A percentile compares a stretch with the other conserved stretches of the same genome.
Evolutionary conservation across 306 rosid species (phyloP).

Genomic region (Lathyrus aphaca): DNA sequence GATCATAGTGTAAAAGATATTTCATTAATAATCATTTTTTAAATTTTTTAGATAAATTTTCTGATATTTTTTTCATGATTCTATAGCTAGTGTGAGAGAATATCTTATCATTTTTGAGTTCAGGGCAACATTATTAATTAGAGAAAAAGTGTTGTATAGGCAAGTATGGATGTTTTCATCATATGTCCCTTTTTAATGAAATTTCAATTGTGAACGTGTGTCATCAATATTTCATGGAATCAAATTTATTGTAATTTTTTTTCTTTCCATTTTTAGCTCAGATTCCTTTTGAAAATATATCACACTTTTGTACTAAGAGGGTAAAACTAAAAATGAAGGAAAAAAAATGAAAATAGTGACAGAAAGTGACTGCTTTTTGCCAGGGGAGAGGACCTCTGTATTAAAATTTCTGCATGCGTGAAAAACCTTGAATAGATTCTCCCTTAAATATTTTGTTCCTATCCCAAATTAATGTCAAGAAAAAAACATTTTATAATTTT

Average conservation of each 20-base stretch:
- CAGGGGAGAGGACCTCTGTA: constrained; percentile 19
- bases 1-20: too few relatives aligned
- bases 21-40: too few relatives aligned
- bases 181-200: neutral
- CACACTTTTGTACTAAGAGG: constrained; percentile 1
- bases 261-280: constrained; percentile 13
- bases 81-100: neutral
- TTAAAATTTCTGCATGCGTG: constrained; percentile 26
- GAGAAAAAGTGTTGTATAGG: neutral
- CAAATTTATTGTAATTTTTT: constrained; percentile 1
- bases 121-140: neutral
- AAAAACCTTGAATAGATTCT: constrained; percentile 30
- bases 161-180: constrained; percentile 5
- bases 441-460: constrained; percentile 25
- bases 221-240: neutral
- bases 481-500: neutral
- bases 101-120: neutral
- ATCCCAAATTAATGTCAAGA: constrained; percentile 26
- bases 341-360: neutral
- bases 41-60: too few relatives aligned
- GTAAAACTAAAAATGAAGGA: neutral
- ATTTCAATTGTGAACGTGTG: constrained; percentile 15
- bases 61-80: neutral
- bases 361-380: neutral
- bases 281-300: constrained; percentile 13